Evolutionary conservation across 2,329 filamentous ascomycete genomes (phyloP), one percentile per base, ranked within the genome.

Genomic region (Paraconiothyrium sp.): DNA sequence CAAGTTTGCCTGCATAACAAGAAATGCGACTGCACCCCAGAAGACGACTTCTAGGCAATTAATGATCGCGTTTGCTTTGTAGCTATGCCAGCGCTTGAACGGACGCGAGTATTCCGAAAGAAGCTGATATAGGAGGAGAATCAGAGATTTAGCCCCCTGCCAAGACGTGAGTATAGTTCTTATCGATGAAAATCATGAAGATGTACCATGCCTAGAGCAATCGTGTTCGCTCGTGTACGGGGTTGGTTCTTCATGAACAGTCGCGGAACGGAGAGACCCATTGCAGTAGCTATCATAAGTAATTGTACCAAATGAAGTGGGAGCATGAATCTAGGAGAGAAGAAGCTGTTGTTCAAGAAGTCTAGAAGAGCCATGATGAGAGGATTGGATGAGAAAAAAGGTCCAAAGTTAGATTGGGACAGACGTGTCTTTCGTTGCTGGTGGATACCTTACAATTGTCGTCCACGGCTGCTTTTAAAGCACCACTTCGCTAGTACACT

Each of bases 51-150:
- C 37, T 13, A 39, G 37, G 16, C 37, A 39, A 13, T 39, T 39
- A 13, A 39, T 39, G 10, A 39, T 39, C 10, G 37, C 37, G n/a
- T 39, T 39, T 16, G 11, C 37, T 39, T 39, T 39, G 37, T 14
- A 39, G 37, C 11, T 39, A 39, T 39, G 71, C 79, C 78, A 83
- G 58, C 70, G 72, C 13, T 69, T 60, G 56, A 81, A 72, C 1
- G 64, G 62, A 4, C 61, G 43, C 13, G 75, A 63, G 59, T 81
- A 77, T 44, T 78, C 75, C 30, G 77, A 78, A 1, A 81, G 64
- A 48, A 83, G 62, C 59, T 82, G 77, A 62, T 83, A 83, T 9
- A 61, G 47, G 61, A 83, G 73, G 57, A 83, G 70, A 46, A 80
- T 60, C 27, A 83, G 65, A 0, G 78, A 80, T 69, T 83, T 83